Percentiles rank a stretch among this genome's conserved stretches.
phyloP scores from a whole-genome alignment of 768 basidiomycete genomes.

The Mycena alexandri region DNA sequence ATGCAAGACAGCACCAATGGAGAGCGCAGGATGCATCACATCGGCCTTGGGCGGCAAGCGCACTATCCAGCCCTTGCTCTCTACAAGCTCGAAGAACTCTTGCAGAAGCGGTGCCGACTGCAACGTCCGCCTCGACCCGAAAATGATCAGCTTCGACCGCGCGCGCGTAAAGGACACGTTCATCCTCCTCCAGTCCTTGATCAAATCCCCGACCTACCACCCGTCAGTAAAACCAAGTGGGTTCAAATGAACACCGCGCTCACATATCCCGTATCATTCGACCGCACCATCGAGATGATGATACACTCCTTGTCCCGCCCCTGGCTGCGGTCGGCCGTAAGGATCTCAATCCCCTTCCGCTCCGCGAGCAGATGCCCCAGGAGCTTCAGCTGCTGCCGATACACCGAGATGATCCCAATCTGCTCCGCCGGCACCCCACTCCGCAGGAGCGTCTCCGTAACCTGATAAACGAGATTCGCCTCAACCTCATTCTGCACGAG shows the following conservation, averaged over 20 bases:
- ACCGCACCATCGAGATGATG: constrained; percentile 92
- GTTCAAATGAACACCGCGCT: constrained; percentile 43
- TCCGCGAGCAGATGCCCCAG: constrained; percentile 73
- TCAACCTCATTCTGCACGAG: constrained; percentile 92
- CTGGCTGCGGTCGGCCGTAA: constrained; percentile 95
- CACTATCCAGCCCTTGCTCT: constrained; percentile 78
- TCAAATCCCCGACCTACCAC: constrained; percentile 86
- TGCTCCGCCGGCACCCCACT: constrained; percentile 77
- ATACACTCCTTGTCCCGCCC: constrained; percentile 97
- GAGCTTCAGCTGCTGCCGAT: constrained; percentile 96
- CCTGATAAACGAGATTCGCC: constrained; percentile 75
- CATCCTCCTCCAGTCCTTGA: constrained; percentile 96
- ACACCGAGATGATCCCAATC: constrained; percentile 91
- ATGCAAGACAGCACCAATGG: constrained; percentile 21
- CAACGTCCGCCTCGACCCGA: constrained; percentile 89
- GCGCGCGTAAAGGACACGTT: constrained; percentile 98
- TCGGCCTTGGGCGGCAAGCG: constrained; percentile 68
- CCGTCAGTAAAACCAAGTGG: constrained; percentile 2
- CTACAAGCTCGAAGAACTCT: constrained; percentile 86
- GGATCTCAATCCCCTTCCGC: constrained; percentile 76
- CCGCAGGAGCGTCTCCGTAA: constrained; percentile 72
- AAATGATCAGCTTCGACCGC: constrained; percentile 87
- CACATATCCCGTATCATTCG: constrained; percentile 83
- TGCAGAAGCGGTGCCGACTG: constrained; percentile 68
- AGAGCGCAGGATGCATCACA: constrained; percentile 55